Percentiles rank a stretch among this genome's conserved stretches.
Evolutionary conservation across 2,329 filamentous ascomycete species (phyloP).

Genomic region (Aspergillus glaucus): DNA sequence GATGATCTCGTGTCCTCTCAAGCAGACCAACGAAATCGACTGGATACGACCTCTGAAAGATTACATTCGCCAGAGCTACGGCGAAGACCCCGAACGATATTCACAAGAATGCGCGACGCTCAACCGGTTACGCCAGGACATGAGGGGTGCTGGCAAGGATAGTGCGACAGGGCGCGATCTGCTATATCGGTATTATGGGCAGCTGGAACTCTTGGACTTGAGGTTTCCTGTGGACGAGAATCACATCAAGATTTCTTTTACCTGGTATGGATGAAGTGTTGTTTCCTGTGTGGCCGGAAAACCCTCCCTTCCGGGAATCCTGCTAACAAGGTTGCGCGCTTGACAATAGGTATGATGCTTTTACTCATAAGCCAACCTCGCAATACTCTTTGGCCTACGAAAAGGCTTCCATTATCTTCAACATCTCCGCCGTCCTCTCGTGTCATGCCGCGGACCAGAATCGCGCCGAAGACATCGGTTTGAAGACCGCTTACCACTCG

Average conservation of each 20-base stretch:
- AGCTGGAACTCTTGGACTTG: constrained; percentile 88
- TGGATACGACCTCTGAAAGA: constrained; percentile 87
- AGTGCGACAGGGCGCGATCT: constrained; percentile 89
- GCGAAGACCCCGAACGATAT: constrained; percentile 94
- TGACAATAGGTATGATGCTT: constrained; percentile 82
- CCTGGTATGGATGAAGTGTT: constrained; percentile 59
- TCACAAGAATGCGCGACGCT: constrained; percentile 90
- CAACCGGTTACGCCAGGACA: constrained; percentile 93
- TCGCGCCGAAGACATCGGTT: constrained; percentile 79
- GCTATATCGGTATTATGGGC: constrained; percentile 94
- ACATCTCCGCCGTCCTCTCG: constrained; percentile 93
- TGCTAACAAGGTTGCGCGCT: constrained; percentile 2
- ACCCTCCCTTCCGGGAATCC: too few species aligned
- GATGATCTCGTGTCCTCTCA: constrained; percentile 92
- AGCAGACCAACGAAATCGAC: constrained; percentile 94
- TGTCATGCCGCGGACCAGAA: constrained; percentile 93
- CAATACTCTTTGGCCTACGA: constrained; percentile 97
- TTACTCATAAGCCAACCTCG: constrained; percentile 93
- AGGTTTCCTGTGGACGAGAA: constrained; percentile 97
- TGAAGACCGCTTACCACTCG: constrained; percentile 96
- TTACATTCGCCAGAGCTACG: constrained; percentile 90
- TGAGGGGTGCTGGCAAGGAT: constrained; percentile 94
- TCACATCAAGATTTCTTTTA: constrained; percentile 98
- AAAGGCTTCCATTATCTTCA: constrained; percentile 98
- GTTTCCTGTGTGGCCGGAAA: background rate